Base-by-base conservation (phyloP, 371 early-diverging fungal genomes). In the Zychaea mexicana region DNA sequence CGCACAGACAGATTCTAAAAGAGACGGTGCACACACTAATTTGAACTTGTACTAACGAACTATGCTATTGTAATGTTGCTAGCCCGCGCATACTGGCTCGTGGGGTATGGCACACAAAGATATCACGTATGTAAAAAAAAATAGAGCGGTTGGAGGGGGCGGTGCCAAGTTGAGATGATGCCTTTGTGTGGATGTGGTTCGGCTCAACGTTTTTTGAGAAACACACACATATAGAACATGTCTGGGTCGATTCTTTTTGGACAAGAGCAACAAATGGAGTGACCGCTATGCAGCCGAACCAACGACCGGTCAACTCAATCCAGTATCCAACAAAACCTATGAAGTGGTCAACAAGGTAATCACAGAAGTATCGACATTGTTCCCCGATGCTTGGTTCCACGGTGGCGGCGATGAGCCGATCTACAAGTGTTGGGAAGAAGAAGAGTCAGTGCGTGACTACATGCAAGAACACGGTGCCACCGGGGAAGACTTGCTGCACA, bases 341-440 rank as follows among this genome's bases (percentile, higher is more conserved):
- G 63, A 73, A 1, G 70, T 90, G 13, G 76, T 89, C 13, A 68
- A 75, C 10, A 82, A 85, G 28, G 73, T 91, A 2, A 73, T 90
- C 42, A 65, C 76, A 45, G 89, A 90, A 61, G 81, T 87, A 9
- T 68, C 85, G 17, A 64, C 72, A 6, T 62, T 89, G 55, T 92
- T 92, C 74, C 65, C 79, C 1, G 92, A 92, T 70, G 61, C 71
- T 6, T 84, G 74, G 66, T 82, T 81, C 61, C 91, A 92, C 63
- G 77, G 85, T 8, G 90, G 91, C 24, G 86, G 86, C 32, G 93
- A 92, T 72, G 92, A 91, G 59, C 89, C 90, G 55, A 83, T 89
- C 57, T 76, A 80, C 65, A 83, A 88, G 22, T 91, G 92, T 72
- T 92, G 88, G 81, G 70, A 76, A 7, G 65, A 81, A 47, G 73